A percentile compares a stretch with the other conserved stretches of the same genome.
Conservation (phyloP, 805 yeast genomes). For the Candida pseudoglaebosa region DNA sequence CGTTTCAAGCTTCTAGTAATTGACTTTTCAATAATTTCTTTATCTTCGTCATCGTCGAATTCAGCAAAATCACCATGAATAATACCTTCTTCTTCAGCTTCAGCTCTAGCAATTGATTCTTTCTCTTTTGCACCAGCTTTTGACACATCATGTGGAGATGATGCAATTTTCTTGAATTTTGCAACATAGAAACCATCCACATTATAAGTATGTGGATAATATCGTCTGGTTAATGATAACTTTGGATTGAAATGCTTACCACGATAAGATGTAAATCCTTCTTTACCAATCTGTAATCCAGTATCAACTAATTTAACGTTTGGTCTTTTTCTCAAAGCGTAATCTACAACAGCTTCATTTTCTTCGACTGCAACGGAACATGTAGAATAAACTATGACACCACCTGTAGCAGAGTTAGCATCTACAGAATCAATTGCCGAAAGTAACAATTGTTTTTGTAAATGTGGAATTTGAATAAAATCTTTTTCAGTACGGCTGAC, state of each 20-base stretch:
- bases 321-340: constrained; percentile 93
- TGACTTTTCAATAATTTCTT: constrained; percentile 63
- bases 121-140: constrained; percentile 88
- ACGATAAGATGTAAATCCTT: constrained; percentile 88
- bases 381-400: constrained; percentile 92
- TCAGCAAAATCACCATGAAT: constrained; percentile 83
- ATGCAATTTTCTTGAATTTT: constrained; percentile 84
- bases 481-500: constrained; percentile 93
- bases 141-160: constrained; percentile 79
- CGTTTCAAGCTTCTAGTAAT: constrained; percentile 61
- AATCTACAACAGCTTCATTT: constrained; percentile 97
- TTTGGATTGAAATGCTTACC: constrained; percentile 86
- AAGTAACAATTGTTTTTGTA: constrained; percentile 88
- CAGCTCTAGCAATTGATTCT: constrained; percentile 76
- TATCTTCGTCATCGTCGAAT: constrained; percentile 75
- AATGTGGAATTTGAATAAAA: constrained; percentile 92
- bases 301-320: constrained; percentile 92
- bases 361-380: constrained; percentile 98
- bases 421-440: constrained; percentile 98
- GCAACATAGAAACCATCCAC: constrained; percentile 99
- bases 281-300: constrained; percentile 89
- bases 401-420: constrained; percentile 88
- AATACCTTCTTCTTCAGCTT: constrained; percentile 75
- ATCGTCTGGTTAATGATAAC: constrained; percentile 81
- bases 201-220: constrained; percentile 97